A percentile compares a stretch with the other conserved stretches of the same genome.
Evolutionary conservation across 805 yeast species (phyloP).

Genomic region (Ogataea methylovora): DNA sequence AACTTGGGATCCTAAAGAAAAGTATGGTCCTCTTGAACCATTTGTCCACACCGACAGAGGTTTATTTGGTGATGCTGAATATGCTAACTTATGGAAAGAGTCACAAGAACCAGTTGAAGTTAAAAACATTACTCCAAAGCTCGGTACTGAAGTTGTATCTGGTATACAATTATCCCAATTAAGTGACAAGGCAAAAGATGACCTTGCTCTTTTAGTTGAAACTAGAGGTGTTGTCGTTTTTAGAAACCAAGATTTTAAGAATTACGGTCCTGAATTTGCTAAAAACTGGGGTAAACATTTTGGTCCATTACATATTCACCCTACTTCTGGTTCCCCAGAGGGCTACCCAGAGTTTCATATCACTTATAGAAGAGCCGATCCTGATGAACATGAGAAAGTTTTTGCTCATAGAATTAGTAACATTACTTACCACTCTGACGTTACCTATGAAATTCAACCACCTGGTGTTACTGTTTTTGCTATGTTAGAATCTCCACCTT

Average conservation of each 20-base stretch:
- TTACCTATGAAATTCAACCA: conserved; percentile 62
- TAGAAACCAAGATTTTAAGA: conserved; percentile 53
- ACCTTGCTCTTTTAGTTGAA: conserved; percentile 56
- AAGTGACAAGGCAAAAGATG: conserved; percentile 46
- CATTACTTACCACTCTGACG: conserved; percentile 60
- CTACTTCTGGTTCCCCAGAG: conserved; percentile 59
- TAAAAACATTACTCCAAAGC: conserved; percentile 50
- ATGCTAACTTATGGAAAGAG: conserved; percentile 35
- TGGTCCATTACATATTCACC: conserved; percentile 63
- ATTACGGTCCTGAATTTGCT: conserved; percentile 37
- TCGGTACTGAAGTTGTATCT: conserved; percentile 49
- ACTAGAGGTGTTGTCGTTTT: conserved; percentile 59
- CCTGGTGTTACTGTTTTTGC: conserved; percentile 60
- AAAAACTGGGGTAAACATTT: conserved; percentile 47
- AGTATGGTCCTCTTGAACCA: conserved; percentile 39
- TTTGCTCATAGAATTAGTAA: conserved; percentile 26
- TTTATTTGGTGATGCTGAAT: conserved; percentile 40
- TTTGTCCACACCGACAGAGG: conserved; percentile 52
- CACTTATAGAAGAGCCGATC: conserved; percentile 38
- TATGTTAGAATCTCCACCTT: conserved; percentile 45
- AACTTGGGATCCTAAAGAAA: conserved; percentile 57
- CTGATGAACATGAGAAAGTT: conserved; percentile 26
- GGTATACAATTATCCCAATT: conserved; percentile 50
- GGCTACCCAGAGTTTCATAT: conserved; percentile 49
- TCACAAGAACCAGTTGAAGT: conserved; percentile 14